These are phyloP conservation scores for Ilex aquifolium DNA, from an alignment of 257 asterid genomes.

Conservation along the genomic window DNA sequence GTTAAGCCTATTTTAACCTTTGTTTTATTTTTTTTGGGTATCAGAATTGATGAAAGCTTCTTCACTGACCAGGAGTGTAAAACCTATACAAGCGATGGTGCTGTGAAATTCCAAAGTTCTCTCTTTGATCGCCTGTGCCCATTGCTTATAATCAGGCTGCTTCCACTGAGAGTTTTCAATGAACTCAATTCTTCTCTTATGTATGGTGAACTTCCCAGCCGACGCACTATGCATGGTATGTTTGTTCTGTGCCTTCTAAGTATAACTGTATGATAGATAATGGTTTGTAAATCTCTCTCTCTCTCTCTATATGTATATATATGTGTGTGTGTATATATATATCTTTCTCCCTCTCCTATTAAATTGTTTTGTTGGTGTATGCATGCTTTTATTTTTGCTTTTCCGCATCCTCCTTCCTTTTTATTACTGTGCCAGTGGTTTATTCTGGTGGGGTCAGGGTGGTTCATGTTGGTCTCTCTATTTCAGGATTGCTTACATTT, in stretches of 20 bases:
- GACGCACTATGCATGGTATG: conserved; percentile 44
- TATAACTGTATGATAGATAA: too few relatives aligned
- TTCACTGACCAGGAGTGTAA: conserved; percentile 21
- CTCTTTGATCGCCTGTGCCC: conserved; percentile 80
- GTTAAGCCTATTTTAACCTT: neutral
- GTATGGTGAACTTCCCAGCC: conserved; percentile 47
- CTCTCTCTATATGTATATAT: too few relatives aligned
- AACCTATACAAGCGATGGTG: conserved; percentile 27
- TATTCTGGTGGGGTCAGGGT: neutral
- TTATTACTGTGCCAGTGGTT: neutral
- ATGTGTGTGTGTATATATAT: too few relatives aligned
- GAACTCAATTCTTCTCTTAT: conserved; percentile 52
- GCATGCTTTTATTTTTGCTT: conserved; percentile 1
- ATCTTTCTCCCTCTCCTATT: too few relatives aligned
- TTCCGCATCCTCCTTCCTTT: conserved; percentile 3
- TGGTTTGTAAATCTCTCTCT: too few relatives aligned
- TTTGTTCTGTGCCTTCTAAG: neutral
- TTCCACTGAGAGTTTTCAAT: conserved; percentile 76
- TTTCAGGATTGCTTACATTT: neutral
- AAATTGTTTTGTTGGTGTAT: too few relatives aligned
- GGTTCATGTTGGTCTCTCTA: neutral
- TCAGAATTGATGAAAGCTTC: conserved; percentile 32
- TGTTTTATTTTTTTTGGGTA: neutral
- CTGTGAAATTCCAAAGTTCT: conserved; percentile 29
- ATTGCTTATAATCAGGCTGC: conserved; percentile 79